These are phyloP conservation scores for Debaryomycetaceae sp. DNA, from an alignment of 1,139 yeast species.

Conservation along the genomic window DNA sequence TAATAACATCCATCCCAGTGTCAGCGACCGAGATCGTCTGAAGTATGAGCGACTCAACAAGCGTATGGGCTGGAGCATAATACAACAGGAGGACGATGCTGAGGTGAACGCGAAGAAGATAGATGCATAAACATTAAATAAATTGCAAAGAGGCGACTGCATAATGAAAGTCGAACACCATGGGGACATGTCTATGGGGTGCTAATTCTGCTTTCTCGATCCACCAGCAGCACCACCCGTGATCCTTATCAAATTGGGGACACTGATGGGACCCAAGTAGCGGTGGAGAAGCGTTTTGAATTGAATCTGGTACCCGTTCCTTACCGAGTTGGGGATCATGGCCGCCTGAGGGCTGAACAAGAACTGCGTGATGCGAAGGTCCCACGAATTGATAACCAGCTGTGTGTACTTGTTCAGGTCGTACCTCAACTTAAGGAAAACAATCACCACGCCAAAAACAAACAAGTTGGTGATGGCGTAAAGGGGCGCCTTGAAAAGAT, in stretches of 20 bases:
- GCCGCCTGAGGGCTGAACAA: conserved; percentile 22
- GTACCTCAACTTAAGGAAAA: conserved; percentile 44
- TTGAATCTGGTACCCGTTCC: conserved; percentile 9
- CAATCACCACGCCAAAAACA: conserved; percentile 26
- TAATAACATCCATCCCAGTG: conserved; percentile 79
- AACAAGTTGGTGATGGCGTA: conserved; percentile 16
- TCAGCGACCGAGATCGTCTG: conserved; percentile 75
- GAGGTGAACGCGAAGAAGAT: conserved; percentile 10
- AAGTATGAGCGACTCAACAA: conserved; percentile 66
- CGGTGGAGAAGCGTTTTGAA: conserved; percentile 10
- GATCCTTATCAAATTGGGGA: conserved; percentile 7
- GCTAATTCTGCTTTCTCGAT: conserved; percentile 4
- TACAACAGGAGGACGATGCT: conserved; percentile 16
- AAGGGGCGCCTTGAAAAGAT: conserved; percentile 15
- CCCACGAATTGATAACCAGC: conserved; percentile 36
- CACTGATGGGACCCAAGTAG: conserved; percentile 12
- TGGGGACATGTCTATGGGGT: not conserved
- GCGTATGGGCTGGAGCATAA: conserved; percentile 54
- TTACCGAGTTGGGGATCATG: conserved; percentile 6
- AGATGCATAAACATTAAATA: not conserved
- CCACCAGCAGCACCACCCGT: conserved; percentile 1
- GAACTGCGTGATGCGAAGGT: conserved; percentile 25
- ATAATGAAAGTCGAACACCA: not conserved
- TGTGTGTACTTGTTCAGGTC: conserved; percentile 40
- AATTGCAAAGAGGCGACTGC: conserved; percentile 1